Percentiles rank a stretch among this genome's conserved stretches.
Conservation (phyloP, 1,284 basidiomycete species). For the Heterobasidion occidentale region DNA sequence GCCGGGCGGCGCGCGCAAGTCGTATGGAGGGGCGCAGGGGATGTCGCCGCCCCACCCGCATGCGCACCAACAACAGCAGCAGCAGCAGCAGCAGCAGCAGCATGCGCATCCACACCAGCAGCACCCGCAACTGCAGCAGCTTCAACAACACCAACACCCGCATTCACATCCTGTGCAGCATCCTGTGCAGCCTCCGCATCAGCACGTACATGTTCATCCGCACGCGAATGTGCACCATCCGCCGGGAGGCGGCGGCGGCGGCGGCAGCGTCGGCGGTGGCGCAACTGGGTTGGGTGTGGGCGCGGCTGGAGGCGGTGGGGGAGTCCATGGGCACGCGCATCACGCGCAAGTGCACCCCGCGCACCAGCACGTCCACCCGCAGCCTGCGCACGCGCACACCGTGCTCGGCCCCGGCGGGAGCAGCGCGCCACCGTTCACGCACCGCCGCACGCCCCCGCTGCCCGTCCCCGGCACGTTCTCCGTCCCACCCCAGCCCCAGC, state of each 20-base stretch:
- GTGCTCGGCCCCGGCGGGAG: neutral
- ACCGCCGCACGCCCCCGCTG: constrained; percentile 21
- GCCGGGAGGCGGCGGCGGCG: neutral
- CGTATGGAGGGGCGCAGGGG: neutral
- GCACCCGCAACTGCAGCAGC: constrained; percentile 9
- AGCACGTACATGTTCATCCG: neutral
- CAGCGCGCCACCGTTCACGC: constrained; percentile 11
- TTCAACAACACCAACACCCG: neutral
- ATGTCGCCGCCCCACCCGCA: too few species aligned
- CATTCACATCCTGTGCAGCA: neutral
- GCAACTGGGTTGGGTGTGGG: neutral
- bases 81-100: too few species aligned
- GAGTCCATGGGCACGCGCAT: neutral
- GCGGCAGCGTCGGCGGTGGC: neutral
- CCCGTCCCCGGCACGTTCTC: constrained; percentile 2
- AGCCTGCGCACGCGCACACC: neutral
- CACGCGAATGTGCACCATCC: neutral
- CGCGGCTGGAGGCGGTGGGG: too few species aligned
- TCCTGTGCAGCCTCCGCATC: neutral
- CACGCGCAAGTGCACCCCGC: neutral
- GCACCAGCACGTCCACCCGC: neutral
- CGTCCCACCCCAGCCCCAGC: neutral
- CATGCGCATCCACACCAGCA: neutral
- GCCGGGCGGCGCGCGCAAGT: neutral
- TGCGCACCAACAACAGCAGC: too few species aligned